A percentile compares a stretch with the other conserved stretches of the same genome.
These are phyloP conservation scores for Cupressus sempervirens DNA, from an alignment of 75 land plant species.

Conservation along the genomic window DNA sequence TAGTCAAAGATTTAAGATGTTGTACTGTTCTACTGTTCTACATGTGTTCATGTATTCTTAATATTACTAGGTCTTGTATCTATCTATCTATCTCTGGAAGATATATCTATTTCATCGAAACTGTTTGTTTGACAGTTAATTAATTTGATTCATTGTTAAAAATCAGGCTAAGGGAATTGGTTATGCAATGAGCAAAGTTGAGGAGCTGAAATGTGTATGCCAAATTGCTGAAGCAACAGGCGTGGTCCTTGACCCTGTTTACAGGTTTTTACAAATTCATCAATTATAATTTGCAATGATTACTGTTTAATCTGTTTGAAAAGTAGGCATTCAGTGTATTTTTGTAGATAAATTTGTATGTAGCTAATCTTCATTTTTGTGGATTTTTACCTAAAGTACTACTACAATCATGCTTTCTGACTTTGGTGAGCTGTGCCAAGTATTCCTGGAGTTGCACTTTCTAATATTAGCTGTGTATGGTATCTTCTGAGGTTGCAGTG, in stretches of 20 bases:
- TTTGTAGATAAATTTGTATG: not conserved
- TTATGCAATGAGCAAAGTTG: constrained; percentile 84
- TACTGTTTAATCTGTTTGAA: not conserved
- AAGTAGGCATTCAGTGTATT: not conserved
- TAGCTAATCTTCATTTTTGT: not conserved
- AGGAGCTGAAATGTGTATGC: constrained; percentile 77
- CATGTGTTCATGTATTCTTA: not conserved
- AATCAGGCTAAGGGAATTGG: constrained; percentile 86
- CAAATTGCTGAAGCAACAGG: constrained; percentile 80
- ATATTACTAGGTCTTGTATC: not conserved
- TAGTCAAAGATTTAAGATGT: not conserved
- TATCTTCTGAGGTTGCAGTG: not conserved
- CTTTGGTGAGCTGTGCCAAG: not conserved
- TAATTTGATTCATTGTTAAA: constrained; percentile 3
- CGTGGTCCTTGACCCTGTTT: constrained; percentile 90
- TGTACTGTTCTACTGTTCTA: not conserved
- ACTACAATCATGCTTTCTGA: not conserved
- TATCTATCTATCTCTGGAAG: not conserved
- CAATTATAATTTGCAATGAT: not conserved
- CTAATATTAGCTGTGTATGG: not conserved
- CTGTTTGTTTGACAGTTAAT: not conserved
- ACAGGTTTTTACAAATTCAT: constrained; percentile 49
- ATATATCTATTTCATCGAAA: not conserved
- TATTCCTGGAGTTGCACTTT: not conserved
- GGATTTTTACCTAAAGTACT: not conserved